These are phyloP conservation scores for Aspergillus conjunctus DNA, from an alignment of 495 filamentous ascomycete species.

Conservation along the genomic window DNA sequence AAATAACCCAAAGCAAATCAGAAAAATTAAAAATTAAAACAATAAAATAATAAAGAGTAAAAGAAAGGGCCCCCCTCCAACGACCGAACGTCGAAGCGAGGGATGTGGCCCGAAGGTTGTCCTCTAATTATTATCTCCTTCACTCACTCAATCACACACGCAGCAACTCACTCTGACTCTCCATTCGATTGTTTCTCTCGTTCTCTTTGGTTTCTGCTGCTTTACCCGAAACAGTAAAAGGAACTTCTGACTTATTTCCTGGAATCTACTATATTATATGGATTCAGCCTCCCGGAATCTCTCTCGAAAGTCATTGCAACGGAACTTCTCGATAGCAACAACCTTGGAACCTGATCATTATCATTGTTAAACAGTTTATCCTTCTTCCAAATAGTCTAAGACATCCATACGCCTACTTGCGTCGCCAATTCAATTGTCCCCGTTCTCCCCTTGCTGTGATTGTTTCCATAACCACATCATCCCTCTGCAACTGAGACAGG, in stretches of 20 bases:
- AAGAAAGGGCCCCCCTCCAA: constrained; percentile 2
- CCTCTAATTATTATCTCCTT: constrained; percentile 1
- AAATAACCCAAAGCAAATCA: constrained; percentile 18
- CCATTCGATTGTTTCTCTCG: constrained; percentile 2
- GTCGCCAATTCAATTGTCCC: constrained; percentile 19
- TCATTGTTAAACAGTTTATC: constrained; percentile 13
- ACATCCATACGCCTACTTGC: constrained; percentile 24
- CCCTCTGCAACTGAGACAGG: constrained; percentile 41
- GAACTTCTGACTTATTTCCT: background rate
- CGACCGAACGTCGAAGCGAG: constrained; percentile 26
- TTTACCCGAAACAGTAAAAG: constrained; percentile 19
- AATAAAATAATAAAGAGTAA: constrained; percentile 19
- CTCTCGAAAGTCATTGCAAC: constrained; percentile 7
- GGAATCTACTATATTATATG: constrained; percentile 12
- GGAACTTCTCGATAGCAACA: constrained; percentile 9
- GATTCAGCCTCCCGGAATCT: constrained; percentile 13
- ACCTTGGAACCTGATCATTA: background rate
- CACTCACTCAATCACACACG: background rate
- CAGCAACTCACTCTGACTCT: background rate
- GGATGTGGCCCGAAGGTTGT: constrained; percentile 24
- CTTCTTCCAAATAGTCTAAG: constrained; percentile 24
- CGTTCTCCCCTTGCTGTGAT: constrained; percentile 35
- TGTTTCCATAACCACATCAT: constrained; percentile 29
- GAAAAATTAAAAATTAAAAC: constrained; percentile 13
- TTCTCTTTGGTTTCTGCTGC: constrained; percentile 8